Evolutionary conservation across 2,329 filamentous ascomycete genomes (phyloP), one percentile per base, ranked within the genome.

Genomic region (Paraphaeosphaeria minitans): DNA sequence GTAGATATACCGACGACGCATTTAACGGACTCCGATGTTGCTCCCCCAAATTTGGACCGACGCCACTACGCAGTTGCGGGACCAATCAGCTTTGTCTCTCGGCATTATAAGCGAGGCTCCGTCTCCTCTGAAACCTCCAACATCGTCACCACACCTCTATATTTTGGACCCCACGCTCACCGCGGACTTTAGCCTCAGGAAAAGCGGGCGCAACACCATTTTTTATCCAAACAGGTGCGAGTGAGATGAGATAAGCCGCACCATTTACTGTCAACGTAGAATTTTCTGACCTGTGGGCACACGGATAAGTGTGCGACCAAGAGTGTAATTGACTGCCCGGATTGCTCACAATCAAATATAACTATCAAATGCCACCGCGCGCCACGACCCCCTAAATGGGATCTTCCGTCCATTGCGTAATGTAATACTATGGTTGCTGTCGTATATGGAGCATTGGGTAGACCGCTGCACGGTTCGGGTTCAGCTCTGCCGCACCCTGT

Each of bases 11-110:
- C 35, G 24, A 10, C 33, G 37, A 33, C 29, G 16, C 35, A 21
- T 42, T 19, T 12, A 43, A 13, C 50, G 50, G 50, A 53, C 22
- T 43, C 50, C 50, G 50, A 53, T 43, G 37, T 33, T 53, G 41
- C 24, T 52, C 50, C 41, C 14, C 51, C 41, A 53, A 53, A 53
- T 51, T 53, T 53, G n/a, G 39, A 46, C 29, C 1, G 41, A n/a
- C 51, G 41, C 51, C 51, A 53, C 51, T 53, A 41, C 12, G 37
- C 37, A 21, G 41, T 35, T 19, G 16, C n/a, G n/a, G 29, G 19
- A 46, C 51, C 51, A 53, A 53, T 53, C 4, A 45, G 13, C 10
- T 21, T 45, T 8, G 8, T 2, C 14, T 37, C 8, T 24, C 41
- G 16, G 51, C 39, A 46, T 53, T 41, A 19, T 53, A 53, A 53